Evolutionary conservation across 2,329 filamentous ascomycete species (phyloP), one percentile per base, ranked within the genome.

Genomic region (Diaporthe citrichinensis): DNA sequence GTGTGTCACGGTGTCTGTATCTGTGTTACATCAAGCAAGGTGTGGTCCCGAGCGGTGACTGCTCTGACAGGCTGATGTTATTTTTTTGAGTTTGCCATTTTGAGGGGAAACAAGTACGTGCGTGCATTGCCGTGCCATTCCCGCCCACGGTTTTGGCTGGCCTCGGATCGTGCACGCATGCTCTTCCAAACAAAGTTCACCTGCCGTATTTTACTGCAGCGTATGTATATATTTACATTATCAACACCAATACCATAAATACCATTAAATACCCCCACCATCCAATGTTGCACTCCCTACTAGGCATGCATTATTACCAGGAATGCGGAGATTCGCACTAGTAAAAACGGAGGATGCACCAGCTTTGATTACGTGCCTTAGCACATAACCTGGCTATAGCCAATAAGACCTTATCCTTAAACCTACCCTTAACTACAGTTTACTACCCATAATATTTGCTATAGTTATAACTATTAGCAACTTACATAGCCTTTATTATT

Each of bases 171-270:
- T 51, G 65, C 49, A 7, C 36, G 36, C 49, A 7, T 12, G 36
- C 36, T 39, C 55, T 36, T 31, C 34, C 44, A 49, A 17, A 17
- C 17, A 49, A 7, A 17, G 55, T 61, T 46, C 41, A 34, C 61
- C 65, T 69, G 65, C n/a, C 34, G 65, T 55, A 53, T 34, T 34
- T 28, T 69, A 41, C 65, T 31, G 34, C 34, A 55, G 65, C 65
- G 49, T 69, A 41, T 69, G 65, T 55, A 69, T 55, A 69, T 69
- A 69, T 55, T 69, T 51, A 41, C 28, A n/a, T 36, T 14, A 41
- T 12, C 65, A 53, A 69, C n/a, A 51, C 28, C 44, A 62, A 62
- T 39, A 62, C 57, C 34, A 59, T 12, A 4, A 28, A 25, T 28
- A 51, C 6, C 46, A 53, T 5, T 5, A 17, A 58, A 36, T 61